Percentiles rank a stretch among this genome's conserved stretches.
Evolutionary conservation across 2,329 filamentous ascomycete genomes (phyloP).

Genomic region (Myriangium duriaei): DNA sequence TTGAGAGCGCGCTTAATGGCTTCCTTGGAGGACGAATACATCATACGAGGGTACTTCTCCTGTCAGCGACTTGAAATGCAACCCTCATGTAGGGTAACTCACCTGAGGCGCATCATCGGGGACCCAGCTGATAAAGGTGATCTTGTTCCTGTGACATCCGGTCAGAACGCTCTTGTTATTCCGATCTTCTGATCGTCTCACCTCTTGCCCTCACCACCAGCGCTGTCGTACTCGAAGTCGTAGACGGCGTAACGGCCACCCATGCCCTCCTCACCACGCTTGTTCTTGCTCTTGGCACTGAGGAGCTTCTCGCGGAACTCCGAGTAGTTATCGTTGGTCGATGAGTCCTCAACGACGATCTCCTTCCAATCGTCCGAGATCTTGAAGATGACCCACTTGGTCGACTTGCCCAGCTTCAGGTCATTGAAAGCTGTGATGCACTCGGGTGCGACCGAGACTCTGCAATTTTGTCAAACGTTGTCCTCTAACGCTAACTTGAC

Average conservation of each 20-base stretch:
- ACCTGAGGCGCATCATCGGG: slow-evolving; percentile 62
- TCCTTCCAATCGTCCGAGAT: slow-evolving; percentile 71
- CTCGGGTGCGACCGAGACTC: slow-evolving; percentile 59
- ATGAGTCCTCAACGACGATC: slow-evolving; percentile 68
- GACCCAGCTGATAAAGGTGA: slow-evolving; percentile 68
- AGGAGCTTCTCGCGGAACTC: slow-evolving; percentile 65
- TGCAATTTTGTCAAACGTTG: slow-evolving; percentile 24
- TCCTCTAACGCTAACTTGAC: no score
- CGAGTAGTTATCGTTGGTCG: slow-evolving; percentile 54
- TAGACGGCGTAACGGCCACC: slow-evolving; percentile 76
- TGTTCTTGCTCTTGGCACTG: slow-evolving; percentile 59
- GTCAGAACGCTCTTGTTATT: background rate
- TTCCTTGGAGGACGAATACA: slow-evolving; percentile 82
- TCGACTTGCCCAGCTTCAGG: slow-evolving; percentile 66
- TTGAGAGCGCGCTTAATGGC: slow-evolving; percentile 68
- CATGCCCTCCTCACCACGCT: slow-evolving; percentile 41
- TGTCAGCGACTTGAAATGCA: slow-evolving; percentile 7
- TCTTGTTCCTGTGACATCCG: slow-evolving; percentile 45
- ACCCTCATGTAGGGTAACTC: background rate
- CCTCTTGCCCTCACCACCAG: slow-evolving; percentile 54
- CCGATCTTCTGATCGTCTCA: background rate
- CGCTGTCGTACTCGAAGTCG: slow-evolving; percentile 67
- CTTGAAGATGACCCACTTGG: slow-evolving; percentile 80
- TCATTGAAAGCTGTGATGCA: slow-evolving; percentile 63
- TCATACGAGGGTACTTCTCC: slow-evolving; percentile 65